Percentiles rank a stretch among this genome's conserved stretches.
phyloP scores from a whole-genome alignment of 768 basidiomycete genomes.

The Tricholoma sp. region DNA sequence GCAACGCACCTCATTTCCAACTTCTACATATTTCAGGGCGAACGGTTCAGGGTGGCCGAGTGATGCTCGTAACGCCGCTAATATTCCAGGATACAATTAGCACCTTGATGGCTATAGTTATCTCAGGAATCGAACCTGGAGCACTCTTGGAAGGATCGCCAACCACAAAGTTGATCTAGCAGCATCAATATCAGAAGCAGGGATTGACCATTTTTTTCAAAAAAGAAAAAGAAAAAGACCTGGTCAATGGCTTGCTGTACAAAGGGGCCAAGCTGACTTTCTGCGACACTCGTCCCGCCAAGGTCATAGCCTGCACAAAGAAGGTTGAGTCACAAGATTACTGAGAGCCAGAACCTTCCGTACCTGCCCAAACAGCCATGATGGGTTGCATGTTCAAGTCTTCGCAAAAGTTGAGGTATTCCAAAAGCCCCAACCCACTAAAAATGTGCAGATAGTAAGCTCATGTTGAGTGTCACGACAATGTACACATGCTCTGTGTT shows the following conservation, averaged over 20 bases:
- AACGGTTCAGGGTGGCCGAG: conserved; percentile 54
- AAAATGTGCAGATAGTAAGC: background rate
- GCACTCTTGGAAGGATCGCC: conserved; percentile 38
- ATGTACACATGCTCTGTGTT: conserved; percentile 48
- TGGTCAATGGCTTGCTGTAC: conserved; percentile 56
- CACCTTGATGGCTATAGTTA: background rate
- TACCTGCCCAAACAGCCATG: conserved; percentile 58
- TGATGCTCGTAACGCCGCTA: conserved; percentile 43
- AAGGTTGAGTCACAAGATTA: background rate
- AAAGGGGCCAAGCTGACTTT: conserved; percentile 38
- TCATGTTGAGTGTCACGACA: background rate
- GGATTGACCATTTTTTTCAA: background rate
- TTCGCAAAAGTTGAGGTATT: conserved; percentile 46
- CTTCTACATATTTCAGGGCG: conserved; percentile 41
- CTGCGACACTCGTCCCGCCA: conserved; percentile 37
- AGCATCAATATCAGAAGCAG: background rate
- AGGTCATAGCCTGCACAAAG: conserved; percentile 42
- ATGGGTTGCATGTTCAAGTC: conserved; percentile 53
- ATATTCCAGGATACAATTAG: background rate
- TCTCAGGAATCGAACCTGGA: conserved; percentile 19
- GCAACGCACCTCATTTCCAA: conserved; percentile 37
- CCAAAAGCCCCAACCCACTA: conserved; percentile 26
- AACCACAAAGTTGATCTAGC: conserved; percentile 53
- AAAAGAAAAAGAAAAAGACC: conserved; percentile 8
- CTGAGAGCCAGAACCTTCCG: background rate